Evolutionary conservation across 257 asterid species (phyloP).

Genomic region (Lycium ferocissimum): DNA sequence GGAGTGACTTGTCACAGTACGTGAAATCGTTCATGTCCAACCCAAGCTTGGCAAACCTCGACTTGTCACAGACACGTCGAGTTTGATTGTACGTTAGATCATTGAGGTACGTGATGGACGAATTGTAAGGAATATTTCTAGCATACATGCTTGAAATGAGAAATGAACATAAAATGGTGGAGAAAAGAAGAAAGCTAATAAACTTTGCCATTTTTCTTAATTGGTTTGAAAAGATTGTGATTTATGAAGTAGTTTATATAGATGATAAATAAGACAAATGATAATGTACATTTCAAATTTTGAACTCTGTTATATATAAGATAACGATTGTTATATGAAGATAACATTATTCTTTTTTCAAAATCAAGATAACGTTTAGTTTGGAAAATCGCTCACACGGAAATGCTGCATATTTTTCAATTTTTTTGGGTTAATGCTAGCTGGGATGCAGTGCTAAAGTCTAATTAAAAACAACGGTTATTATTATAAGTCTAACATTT

Average conservation of each 20-base stretch:
- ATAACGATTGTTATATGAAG: neutral
- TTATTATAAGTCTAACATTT: neutral
- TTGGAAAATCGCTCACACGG: neutral
- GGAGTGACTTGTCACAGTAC: slow-evolving; percentile 41
- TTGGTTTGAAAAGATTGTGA: neutral
- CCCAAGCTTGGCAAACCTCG: slow-evolving; percentile 44
- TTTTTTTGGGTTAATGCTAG: neutral
- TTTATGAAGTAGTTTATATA: neutral
- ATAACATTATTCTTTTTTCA: too few species aligned
- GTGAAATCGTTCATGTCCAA: slow-evolving; percentile 39
- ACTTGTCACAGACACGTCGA: slow-evolving; percentile 39
- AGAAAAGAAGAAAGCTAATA: neutral
- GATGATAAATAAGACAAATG: neutral
- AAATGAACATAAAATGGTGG: neutral
- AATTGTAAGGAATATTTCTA: neutral
- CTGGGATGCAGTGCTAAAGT: neutral
- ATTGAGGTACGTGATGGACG: neutral
- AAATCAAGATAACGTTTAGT: neutral
- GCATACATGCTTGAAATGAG: neutral
- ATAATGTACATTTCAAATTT: neutral
- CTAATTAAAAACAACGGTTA: too few species aligned
- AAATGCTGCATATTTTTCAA: neutral
- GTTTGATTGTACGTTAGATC: slow-evolving; percentile 21
- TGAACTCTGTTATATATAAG: neutral
- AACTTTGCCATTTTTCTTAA: neutral